Evolutionary conservation across 768 basidiomycete species (phyloP).

Genomic region (Phanerochaete carnosa): DNA sequence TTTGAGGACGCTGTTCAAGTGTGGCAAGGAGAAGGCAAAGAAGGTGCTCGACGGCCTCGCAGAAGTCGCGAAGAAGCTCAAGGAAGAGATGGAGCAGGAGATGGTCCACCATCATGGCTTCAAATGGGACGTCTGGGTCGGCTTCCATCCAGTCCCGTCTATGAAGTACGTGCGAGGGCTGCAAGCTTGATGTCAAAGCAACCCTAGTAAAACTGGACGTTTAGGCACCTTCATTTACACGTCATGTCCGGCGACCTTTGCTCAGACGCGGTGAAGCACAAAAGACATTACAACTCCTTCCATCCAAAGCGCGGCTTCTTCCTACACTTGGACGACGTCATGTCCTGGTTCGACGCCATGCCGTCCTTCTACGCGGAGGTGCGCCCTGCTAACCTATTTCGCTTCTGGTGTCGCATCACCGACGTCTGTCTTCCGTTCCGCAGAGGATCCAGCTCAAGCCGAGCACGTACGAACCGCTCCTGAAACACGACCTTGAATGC

Average conservation of each 20-base stretch:
- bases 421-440: background rate
- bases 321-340: constrained; percentile 70
- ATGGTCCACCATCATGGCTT: constrained; percentile 75
- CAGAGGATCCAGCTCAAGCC: constrained; percentile 55
- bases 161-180: constrained; percentile 64
- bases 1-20: constrained; percentile 53
- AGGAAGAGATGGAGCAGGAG: constrained; percentile 67
- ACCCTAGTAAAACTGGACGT: no score
- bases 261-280: constrained; percentile 70
- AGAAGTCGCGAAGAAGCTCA: constrained; percentile 53
- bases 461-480: constrained; percentile 55
- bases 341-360: constrained; percentile 74
- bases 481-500: constrained; percentile 68
- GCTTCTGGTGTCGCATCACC: background rate
- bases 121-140: constrained; percentile 73
- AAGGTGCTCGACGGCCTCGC: constrained; percentile 48
- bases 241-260: constrained; percentile 78
- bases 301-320: constrained; percentile 85
- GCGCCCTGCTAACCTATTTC: background rate
- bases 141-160: constrained; percentile 84
- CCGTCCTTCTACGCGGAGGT: constrained; percentile 52
- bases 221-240: constrained; percentile 81
- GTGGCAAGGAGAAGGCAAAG: constrained; percentile 52
- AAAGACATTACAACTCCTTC: constrained; percentile 92
- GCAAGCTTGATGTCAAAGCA: background rate